Base-by-base conservation (phyloP, 2,329 filamentous ascomycete species). In the Cryphonectria naterciae region DNA sequence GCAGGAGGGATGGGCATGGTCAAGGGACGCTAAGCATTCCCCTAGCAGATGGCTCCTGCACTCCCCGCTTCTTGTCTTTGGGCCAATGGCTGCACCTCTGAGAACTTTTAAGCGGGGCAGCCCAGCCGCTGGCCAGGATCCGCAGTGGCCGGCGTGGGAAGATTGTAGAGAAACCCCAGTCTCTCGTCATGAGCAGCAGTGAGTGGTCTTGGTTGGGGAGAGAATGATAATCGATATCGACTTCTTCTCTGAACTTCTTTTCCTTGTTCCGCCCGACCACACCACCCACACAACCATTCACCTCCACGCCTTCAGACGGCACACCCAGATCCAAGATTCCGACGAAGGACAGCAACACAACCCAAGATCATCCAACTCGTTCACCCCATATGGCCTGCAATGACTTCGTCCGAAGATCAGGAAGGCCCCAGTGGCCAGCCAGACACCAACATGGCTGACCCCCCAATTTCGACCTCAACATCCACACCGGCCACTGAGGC, bases 381-480 rank as follows among this genome's bases (percentile, higher is more conserved):
- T 64, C 61, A 60, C 41, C 7, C 56, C 41, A 54, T 46, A 49
- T 66, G 71, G 54, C 60, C 65, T 64, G 69, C 71, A 65, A 72
- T 72, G 71, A 70, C 69, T 68, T 72, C 71, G 69, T 68, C 71
- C 54, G 61, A 68, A 49, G 46, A 70, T 62, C 61, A 68, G 41
- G 65, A 68, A 41, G 71, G 69, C 71, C 65, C 68, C 43, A 65
- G 65, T 46, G 61, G 56, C 62, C 69, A 66, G 25, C 69, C 43
- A 13, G 43, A 49, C n/a, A 43, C 61, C 39, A 65, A 28, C 41
- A 65, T 52, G 63, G 63, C 63, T 65, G 63, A 65, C 63, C 63
- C 41, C 35, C 63, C 63, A 46, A 11, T 25, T 2, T 17, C 61
- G 19, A 41, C 61, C n/a, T 46, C 61, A 64, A 25, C 61, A 28